A percentile compares a stretch with the other conserved stretches of the same genome.
Conservation (phyloP, 1,284 basidiomycete species). For the Peniophora sp. region DNA sequence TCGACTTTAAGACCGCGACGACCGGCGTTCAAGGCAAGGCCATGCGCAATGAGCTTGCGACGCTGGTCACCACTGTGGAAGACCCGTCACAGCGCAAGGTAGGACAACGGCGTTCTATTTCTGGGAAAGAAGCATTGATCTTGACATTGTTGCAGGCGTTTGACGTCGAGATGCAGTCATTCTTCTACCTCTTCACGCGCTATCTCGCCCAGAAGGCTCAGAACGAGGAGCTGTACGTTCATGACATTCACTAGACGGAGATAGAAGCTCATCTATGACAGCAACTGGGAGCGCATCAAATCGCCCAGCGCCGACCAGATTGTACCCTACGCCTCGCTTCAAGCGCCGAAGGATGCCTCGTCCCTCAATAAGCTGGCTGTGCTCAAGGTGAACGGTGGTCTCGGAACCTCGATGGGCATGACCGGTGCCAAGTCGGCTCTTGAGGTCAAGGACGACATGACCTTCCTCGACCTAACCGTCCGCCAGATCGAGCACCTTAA, state of each 20-base stretch:
- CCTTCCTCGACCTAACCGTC: conserved; percentile 93
- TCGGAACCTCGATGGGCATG: conserved; percentile 98
- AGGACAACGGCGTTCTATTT: conserved; percentile 13
- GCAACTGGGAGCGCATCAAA: conserved; percentile 97
- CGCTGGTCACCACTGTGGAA: conserved; percentile 79
- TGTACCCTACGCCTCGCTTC: conserved; percentile 77
- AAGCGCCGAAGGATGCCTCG: conserved; percentile 49
- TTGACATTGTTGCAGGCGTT: conserved; percentile 62
- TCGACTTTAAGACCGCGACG: conserved; percentile 95
- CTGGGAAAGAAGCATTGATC: too few relatives aligned
- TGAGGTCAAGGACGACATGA: conserved; percentile 94
- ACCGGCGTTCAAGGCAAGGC: conserved; percentile 96
- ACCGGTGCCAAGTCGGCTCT: conserved; percentile 86
- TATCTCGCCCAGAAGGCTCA: conserved; percentile 95
- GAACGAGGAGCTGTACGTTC: conserved; percentile 84
- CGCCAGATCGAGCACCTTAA: conserved; percentile 89
- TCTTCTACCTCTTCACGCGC: conserved; percentile 98
- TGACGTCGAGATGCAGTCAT: conserved; percentile 97
- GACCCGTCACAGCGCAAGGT: conserved; percentile 83
- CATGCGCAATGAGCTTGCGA: conserved; percentile 98
- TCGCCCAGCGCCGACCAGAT: conserved; percentile 92
- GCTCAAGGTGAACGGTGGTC: conserved; percentile 98
- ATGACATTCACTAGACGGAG: conserved; percentile 11
- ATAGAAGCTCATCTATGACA: conserved; percentile 23
- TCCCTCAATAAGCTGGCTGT: conserved; percentile 95